Percentiles rank a stretch among this genome's conserved stretches.
Evolutionary conservation across 345 rosid species (phyloP).

Genomic region (Ceriops zippeliana): DNA sequence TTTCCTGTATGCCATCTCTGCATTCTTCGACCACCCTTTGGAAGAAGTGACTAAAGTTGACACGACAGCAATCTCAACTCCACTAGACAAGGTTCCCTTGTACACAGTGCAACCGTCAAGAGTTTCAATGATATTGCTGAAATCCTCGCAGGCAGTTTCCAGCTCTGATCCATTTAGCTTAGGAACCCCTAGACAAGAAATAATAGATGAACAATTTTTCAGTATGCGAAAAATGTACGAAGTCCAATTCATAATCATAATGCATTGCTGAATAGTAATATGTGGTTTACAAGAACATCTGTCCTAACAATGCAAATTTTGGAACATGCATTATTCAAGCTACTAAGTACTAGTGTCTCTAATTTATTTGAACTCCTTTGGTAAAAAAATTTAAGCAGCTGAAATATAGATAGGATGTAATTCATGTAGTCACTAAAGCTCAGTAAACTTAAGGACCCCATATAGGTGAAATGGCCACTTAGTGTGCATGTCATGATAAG

Average conservation of each 20-base stretch:
- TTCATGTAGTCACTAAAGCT: too few species aligned
- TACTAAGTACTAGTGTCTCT: too few species aligned
- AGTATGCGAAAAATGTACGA: neutral
- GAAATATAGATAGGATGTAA: too few species aligned
- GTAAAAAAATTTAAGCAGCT: too few species aligned
- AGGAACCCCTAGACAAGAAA: conserved; percentile 68
- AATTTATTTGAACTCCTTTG: too few species aligned
- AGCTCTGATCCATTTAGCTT: conserved; percentile 78
- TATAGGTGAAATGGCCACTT: too few species aligned
- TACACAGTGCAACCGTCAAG: conserved; percentile 52
- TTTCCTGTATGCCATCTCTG: conserved; percentile 67
- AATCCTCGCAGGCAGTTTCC: conserved; percentile 98
- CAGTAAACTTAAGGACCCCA: too few species aligned
- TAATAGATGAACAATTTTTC: neutral
- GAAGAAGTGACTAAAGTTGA: conserved; percentile 43
- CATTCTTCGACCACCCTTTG: conserved; percentile 62
- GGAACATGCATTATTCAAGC: too few species aligned
- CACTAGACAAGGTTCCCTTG: conserved; percentile 96
- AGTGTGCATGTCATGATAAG: neutral
- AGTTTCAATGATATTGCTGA: conserved; percentile 82
- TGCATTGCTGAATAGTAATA: neutral
- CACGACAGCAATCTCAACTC: conserved; percentile 93
- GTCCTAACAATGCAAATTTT: too few species aligned
- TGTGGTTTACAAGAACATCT: too few species aligned
- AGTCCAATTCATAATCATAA: neutral